A percentile compares a stretch with the other conserved stretches of the same genome.
Evolutionary conservation across 2,329 filamentous ascomycete genomes (phyloP).

Genomic region (Paracoccidioides lutzii): DNA sequence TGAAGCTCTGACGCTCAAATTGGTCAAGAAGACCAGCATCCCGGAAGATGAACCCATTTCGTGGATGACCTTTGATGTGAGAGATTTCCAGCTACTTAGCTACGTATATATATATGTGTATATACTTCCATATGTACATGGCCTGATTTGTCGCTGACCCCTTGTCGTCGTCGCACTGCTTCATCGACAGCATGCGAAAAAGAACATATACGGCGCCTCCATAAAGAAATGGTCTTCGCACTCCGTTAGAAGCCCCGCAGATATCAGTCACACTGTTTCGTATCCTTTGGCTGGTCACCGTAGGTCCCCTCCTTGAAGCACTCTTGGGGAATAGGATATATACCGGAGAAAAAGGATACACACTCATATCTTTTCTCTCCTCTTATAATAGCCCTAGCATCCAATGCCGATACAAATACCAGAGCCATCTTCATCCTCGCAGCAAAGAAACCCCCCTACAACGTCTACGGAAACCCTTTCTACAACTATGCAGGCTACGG

Average conservation of each 20-base stretch:
- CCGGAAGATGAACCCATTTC: constrained; percentile 77
- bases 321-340: constrained; percentile 3
- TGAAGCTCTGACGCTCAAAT: constrained; percentile 57
- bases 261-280: constrained; percentile 62
- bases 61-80: constrained; percentile 83
- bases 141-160: neutral
- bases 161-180: neutral
- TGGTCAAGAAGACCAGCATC: constrained; percentile 71
- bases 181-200: constrained; percentile 53
- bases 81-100: constrained; percentile 25
- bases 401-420: constrained; percentile 61
- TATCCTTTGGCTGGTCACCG: constrained; percentile 65
- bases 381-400: constrained; percentile 50
- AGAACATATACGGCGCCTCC: constrained; percentile 75
- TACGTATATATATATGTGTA: neutral
- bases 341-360: neutral
- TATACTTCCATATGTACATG: neutral
- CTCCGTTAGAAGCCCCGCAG: constrained; percentile 58
- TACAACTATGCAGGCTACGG: constrained; percentile 74
- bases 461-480: constrained; percentile 82
- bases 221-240: constrained; percentile 93
- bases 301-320: constrained; percentile 31
- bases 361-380: constrained; percentile 1
- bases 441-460: constrained; percentile 62
- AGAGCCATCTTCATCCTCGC: constrained; percentile 81